Evolutionary conservation across 1,139 yeast genomes (phyloP), one percentile per base, ranked within the genome.

Genomic region (Blastobotrys buckinghamii): DNA sequence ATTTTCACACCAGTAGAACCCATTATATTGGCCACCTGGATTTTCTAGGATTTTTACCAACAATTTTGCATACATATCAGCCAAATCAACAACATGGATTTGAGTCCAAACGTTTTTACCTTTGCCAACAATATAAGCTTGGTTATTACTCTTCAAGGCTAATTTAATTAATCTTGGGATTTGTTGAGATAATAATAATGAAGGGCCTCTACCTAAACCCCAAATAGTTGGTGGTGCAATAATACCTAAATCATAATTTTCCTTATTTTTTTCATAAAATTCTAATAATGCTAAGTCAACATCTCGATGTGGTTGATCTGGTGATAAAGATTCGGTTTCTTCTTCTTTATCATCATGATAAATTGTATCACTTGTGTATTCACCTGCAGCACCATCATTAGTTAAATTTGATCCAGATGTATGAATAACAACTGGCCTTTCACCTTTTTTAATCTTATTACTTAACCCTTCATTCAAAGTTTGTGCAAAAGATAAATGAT

Each of bases 401-500:
- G 61, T 42, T 22, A 70, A 57, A 8, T 71, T 65, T 1, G 73
- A 70, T 8, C 76, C 75, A 1, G 75, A 69, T 33, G 74, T 71
- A 47, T 71, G 76, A 44, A 72, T 57, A 34, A 69, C 59, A 34
- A 68, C 50, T 2, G 70, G 68, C 17, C 56, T 58, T 5, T 32
- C 6, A 17, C 7, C 57, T 61, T 48, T 59, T 60, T n/a, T 50
- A 48, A 15, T 53, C 50, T 0, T 51, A 50, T 35, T 35, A 20
- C 6, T 42, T 44, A 20, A 56, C 41, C 58, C 59, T 37, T 47
- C 46, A 12, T 47, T 37, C 19, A 69, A 50, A 5, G 58, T 58
- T 42, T 65, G 53, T n/a, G 68, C 67, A 34, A 70, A 64, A 8
- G 66, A 60, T 15, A 64, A 59, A 53, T 68, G 68, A 54, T 69